Evolutionary conservation across 176 grass and related monocot species (phyloP), one percentile per base, ranked within the genome.

Genomic region (Miscanthus lutarioriparius): DNA sequence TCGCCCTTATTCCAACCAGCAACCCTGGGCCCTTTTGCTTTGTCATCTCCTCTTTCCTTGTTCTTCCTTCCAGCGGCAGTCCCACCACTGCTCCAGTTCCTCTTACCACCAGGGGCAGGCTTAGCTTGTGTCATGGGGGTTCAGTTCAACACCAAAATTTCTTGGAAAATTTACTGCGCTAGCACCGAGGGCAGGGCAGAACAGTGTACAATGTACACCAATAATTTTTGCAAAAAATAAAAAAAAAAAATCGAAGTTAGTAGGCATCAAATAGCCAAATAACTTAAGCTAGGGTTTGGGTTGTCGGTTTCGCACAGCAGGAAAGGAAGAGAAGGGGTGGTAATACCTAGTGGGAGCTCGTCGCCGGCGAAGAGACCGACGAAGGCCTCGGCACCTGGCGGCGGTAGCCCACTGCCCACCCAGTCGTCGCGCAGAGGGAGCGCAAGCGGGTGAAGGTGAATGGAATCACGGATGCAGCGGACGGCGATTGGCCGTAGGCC

Each of bases 31-130:
- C 72, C 77, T 72, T 86, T 76, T 12, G 36, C 84, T 68, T 40
- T 90, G 30, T 9, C 35, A 47, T 66, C 36, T 3, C 89, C 86
- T 70, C 23, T 61, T 33, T 43, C 88, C 35, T 27, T 82, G 38
- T 75, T 66, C 36, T 43, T 83, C 75, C 38, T 85, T 8, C 70
- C 66, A 39, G 32, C 9, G 25, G 39, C 45, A 69, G 40, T 22
- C 28, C 83, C 74, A 15, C 17, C 10, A 3, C 73, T 71, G 26
- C 79, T 40, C 58, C 56, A 51, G 71, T 62, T 74, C 47, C 79
- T 92, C 66, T 69, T 82, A 16, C 77, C 48, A 47, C 64, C 45
- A 70, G 65, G 2, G 30, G 32, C 45, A 35, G 64, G 6, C 20
- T 69, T 80, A 51, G 5, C 28, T 15, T 11, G 28, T 13, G 65